Evolutionary conservation across 345 rosid genomes (phyloP).

Genomic region (thale cress (Arabidopsis thaliana)): TAIR10.1 NC_003070.9:15652501-15653000

Average conservation of each 20-base stretch:
- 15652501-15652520: slow-evolving; percentile 32
- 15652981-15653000: slow-evolving; percentile 67
- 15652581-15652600: background rate
- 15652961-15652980: slow-evolving; percentile 68
- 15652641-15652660: background rate
- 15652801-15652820: no score
- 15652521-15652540: background rate
- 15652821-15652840: background rate
- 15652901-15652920: slow-evolving; percentile 84
- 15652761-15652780: no score
- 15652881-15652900: slow-evolving; percentile 9
- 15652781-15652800: no score
- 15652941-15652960: slow-evolving; percentile 80
- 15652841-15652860: background rate
- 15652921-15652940: slow-evolving; percentile 77
- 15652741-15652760: no score
- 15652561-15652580: slow-evolving; percentile 10
- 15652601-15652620: background rate
- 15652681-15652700: no score
- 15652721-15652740: no score
- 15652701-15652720: no score
- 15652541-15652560: background rate
- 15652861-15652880: background rate
- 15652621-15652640: background rate
- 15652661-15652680: no score